These are phyloP conservation scores for Penicillium sp. DNA, from an alignment of 2,329 filamentous ascomycete genomes.

Conservation along the genomic window DNA sequence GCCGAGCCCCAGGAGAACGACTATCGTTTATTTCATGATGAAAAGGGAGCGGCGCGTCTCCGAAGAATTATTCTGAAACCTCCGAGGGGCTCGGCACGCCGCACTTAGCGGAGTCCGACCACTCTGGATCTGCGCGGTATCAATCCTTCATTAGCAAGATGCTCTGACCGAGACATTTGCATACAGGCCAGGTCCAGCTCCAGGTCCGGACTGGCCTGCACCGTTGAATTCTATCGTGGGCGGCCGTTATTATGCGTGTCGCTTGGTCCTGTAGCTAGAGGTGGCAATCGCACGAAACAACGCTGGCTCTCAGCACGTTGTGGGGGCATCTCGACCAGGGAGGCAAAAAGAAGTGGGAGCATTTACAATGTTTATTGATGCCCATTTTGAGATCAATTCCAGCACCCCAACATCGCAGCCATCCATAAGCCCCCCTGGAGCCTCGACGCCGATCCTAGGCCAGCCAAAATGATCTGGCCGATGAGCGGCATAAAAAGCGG, in stretches of 20 bases:
- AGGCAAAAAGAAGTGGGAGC: neutral
- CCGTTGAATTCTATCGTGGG: neutral
- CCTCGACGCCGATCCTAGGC: neutral
- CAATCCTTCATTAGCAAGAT: neutral
- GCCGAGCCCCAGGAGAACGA: neutral
- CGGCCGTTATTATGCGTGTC: neutral
- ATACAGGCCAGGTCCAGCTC: neutral
- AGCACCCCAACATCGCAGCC: neutral
- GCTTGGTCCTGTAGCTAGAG: neutral
- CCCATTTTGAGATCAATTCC: neutral
- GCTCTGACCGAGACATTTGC: neutral
- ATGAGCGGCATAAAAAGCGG: neutral
- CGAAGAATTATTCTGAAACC: slow-evolving; percentile 21
- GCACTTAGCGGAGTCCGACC: slow-evolving; percentile 3
- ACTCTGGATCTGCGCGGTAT: neutral
- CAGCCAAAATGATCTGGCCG: neutral
- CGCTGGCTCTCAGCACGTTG: neutral
- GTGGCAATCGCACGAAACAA: neutral
- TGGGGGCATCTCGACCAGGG: neutral
- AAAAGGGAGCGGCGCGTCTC: slow-evolving; percentile 9
- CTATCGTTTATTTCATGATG: slow-evolving; percentile 1
- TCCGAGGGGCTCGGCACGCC: slow-evolving; percentile 14
- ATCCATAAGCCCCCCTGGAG: too few species aligned
- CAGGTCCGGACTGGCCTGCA: neutral
- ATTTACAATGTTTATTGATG: neutral